Evolutionary conservation across 495 filamentous ascomycete genomes (phyloP).

Genomic region (Penicillium simplicissimum): DNA sequence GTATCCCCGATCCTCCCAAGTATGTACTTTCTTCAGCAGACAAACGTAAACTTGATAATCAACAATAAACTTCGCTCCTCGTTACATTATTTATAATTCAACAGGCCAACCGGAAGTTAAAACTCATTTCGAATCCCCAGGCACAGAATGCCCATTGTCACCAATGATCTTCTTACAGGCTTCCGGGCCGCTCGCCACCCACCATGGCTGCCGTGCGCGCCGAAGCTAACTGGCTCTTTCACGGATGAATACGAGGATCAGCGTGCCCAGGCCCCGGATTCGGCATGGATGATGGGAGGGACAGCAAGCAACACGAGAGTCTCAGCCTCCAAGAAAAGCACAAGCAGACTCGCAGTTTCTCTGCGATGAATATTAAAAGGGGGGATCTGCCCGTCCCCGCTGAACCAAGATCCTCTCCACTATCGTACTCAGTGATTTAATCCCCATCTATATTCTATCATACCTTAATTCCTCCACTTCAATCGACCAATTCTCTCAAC

Average conservation of each 20-base stretch:
- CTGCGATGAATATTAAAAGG: not conserved
- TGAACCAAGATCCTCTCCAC: too few relatives aligned
- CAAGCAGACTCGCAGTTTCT: not conserved
- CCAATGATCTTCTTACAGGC: not conserved
- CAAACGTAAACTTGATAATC: too few relatives aligned
- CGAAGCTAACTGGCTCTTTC: slow-evolving; percentile 1
- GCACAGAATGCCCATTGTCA: not conserved
- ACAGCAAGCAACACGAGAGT: not conserved
- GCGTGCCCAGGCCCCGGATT: slow-evolving; percentile 10
- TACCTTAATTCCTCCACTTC: too few relatives aligned
- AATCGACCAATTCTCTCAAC: not conserved
- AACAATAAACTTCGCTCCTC: too few relatives aligned
- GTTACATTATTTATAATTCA: too few relatives aligned
- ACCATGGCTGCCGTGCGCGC: not conserved
- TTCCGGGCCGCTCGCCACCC: not conserved
- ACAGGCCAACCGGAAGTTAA: too few relatives aligned
- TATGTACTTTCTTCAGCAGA: too few relatives aligned
- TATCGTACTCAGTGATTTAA: too few relatives aligned
- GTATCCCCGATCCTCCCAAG: too few relatives aligned
- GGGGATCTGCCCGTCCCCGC: too few relatives aligned
- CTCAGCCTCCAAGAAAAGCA: not conserved
- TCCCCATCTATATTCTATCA: too few relatives aligned
- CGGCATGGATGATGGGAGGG: slow-evolving; percentile 1
- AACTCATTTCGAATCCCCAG: not conserved
- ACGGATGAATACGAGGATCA: slow-evolving; percentile 17